A percentile compares a stretch with the other conserved stretches of the same genome.
phyloP scores from a whole-genome alignment of 2,329 filamentous ascomycete species.

The Chaetomiaceae sp. region DNA sequence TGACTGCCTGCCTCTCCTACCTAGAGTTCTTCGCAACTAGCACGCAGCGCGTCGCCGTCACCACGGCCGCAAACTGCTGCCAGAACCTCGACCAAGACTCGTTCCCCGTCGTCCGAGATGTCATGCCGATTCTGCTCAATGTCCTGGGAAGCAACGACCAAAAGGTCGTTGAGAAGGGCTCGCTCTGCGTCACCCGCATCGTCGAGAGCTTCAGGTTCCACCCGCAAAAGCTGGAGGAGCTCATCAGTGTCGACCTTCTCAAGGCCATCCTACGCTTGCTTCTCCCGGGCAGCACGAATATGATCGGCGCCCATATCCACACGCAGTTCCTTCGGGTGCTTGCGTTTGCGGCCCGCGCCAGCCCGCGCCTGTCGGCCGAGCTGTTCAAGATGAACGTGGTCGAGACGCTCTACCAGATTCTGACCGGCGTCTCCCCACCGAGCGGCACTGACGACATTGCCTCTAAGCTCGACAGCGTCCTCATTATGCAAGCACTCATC shows the following conservation, averaged over 20 bases:
- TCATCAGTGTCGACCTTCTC: constrained; percentile 84
- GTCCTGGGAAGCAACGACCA: constrained; percentile 91
- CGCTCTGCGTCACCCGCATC: constrained; percentile 89
- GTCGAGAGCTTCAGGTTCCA: constrained; percentile 96
- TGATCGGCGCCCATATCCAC: constrained; percentile 91
- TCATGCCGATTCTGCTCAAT: constrained; percentile 92
- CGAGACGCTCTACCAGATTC: constrained; percentile 93
- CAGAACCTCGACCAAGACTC: constrained; percentile 93
- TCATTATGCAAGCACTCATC: constrained; percentile 98
- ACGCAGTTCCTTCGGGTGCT: constrained; percentile 93
- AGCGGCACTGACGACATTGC: constrained; percentile 70
- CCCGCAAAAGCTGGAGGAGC: constrained; percentile 80
- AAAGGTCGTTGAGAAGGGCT: constrained; percentile 93
- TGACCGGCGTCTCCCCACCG: constrained; percentile 92
- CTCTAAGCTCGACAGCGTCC: constrained; percentile 87
- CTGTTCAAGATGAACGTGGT: constrained; percentile 95
- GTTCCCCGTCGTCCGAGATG: constrained; percentile 84
- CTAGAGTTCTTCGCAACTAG: constrained; percentile 97
- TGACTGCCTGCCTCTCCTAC: constrained; percentile 93
- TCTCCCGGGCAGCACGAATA: constrained; percentile 88
- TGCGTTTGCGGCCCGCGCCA: constrained; percentile 84
- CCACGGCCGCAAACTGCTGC: constrained; percentile 96
- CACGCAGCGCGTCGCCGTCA: constrained; percentile 93
- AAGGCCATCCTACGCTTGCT: constrained; percentile 81
- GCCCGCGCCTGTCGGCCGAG: constrained; percentile 80